A percentile compares a stretch with the other conserved stretches of the same genome.
These are phyloP conservation scores for Punctularia strigosozonata DNA, from an alignment of 768 basidiomycete species.

Conservation along the genomic window DNA sequence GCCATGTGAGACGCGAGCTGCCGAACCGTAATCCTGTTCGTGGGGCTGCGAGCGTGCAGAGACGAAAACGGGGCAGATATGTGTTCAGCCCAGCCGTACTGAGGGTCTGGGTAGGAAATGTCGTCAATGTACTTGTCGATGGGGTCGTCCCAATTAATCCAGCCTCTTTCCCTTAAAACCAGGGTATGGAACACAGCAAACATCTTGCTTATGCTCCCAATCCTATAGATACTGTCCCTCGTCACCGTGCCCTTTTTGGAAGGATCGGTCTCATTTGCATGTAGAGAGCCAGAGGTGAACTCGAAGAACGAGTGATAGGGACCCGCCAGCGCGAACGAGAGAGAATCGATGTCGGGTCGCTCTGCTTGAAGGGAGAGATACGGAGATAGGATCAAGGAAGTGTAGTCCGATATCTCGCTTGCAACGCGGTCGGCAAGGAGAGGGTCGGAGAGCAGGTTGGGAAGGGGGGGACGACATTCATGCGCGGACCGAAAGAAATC, in stretches of 20 bases:
- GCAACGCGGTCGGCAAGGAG: too few relatives aligned
- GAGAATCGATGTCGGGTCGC: conserved; percentile 40
- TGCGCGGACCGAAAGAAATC: too few relatives aligned
- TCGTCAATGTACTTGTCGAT: too few relatives aligned
- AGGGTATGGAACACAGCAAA: conserved; percentile 36
- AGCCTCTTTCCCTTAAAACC: conserved; percentile 34
- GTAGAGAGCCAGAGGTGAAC: conserved; percentile 27
- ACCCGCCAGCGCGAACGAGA: conserved; percentile 36
- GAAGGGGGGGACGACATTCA: too few relatives aligned
- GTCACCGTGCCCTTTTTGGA: conserved; percentile 20
- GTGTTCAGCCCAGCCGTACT: too few relatives aligned
- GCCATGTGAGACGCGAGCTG: conserved; percentile 21
- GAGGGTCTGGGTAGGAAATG: too few relatives aligned
- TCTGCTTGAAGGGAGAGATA: too few relatives aligned
- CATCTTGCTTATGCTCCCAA: conserved; percentile 41
- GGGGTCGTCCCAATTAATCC: conserved; percentile 17
- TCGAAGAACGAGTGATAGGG: conserved; percentile 33
- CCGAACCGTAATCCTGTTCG: conserved; percentile 14
- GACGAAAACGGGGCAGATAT: too few relatives aligned
- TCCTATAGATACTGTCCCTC: conserved; percentile 36
- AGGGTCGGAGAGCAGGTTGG: too few relatives aligned
- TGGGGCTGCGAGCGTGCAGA: too few relatives aligned
- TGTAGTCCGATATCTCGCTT: too few relatives aligned
- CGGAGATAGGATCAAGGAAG: too few relatives aligned
- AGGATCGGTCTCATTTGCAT: conserved; percentile 29